Evolutionary conservation across 2,329 filamentous ascomycete species (phyloP), one percentile per base, ranked within the genome.

Genomic region (Aspergillus calidoustus): DNA sequence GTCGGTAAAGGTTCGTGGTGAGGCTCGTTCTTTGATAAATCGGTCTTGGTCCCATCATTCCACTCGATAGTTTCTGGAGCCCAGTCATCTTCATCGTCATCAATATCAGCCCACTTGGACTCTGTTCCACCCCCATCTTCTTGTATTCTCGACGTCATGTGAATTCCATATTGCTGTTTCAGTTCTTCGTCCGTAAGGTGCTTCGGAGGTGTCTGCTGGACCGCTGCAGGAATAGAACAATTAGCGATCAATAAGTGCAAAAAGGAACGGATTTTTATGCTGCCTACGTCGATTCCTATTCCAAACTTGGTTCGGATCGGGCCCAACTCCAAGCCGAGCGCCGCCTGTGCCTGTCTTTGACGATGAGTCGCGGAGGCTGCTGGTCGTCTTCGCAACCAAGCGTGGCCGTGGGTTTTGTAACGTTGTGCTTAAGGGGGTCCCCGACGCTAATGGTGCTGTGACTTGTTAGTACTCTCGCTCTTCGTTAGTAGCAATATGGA

Each of bases 51-150:
- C 53, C 87, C 87, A 72, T 89, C 87, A 76, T 87, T 88, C 87
- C 87, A 89, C 69, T 88, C 86, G 52, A 89, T 87, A 19, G 86
- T 86, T 67, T 89, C 87, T 4, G 87, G 87, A 17, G 86, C 86
- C 86, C 87, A 89, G 65, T 89, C 87, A 66, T 89, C 87, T 72
- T 89, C 87, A 65, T 89, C 86, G 63, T 89, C 87, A 69, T 89
- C 87, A 66, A 89, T 89, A 72, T 89, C 87, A 30, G 87, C 87
- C 87, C 87, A 89, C 73, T 89, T 89, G 9, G 85, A 80, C 67
- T 88, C 86, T 62, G 88, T 88, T 11, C 83, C 83, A 57, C 81
- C 81, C 53, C 85, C 85, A 68, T 89, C 86, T 62, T 85, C 82
- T 71, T 88, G 86, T 62, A 89, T 79, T 61, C 87, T 83, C 49